Conservation (phyloP, 2,329 filamentous ascomycete species). For the Xylariaceae sp. region DNA sequence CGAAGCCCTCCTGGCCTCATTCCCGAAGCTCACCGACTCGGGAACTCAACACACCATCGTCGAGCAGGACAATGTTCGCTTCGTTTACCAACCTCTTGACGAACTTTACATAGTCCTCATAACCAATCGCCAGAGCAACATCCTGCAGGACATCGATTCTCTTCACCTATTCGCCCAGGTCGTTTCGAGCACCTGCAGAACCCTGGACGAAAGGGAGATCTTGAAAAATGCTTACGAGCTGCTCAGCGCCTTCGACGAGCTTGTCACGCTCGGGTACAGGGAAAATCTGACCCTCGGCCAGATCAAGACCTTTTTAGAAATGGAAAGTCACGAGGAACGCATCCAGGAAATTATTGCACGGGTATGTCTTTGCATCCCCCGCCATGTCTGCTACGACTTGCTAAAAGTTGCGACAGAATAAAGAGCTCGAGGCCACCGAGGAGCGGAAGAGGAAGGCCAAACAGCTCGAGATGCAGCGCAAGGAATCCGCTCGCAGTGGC, state of each 20-base stretch:
- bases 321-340: slow-evolving; percentile 98
- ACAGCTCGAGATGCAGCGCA: slow-evolving; percentile 97
- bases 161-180: slow-evolving; percentile 97
- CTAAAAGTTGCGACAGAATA: slow-evolving; percentile 61
- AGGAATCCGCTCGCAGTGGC: slow-evolving; percentile 79
- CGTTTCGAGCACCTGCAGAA: slow-evolving; percentile 94
- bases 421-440: slow-evolving; percentile 95
- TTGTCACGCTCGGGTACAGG: slow-evolving; percentile 90
- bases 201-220: slow-evolving; percentile 91
- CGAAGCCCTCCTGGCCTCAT: slow-evolving; percentile 92
- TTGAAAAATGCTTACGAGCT: slow-evolving; percentile 92
- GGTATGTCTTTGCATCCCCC: slow-evolving; percentile 45
- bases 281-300: slow-evolving; percentile 95
- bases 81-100: slow-evolving; percentile 97
- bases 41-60: slow-evolving; percentile 97
- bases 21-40: slow-evolving; percentile 94
- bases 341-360: slow-evolving; percentile 97
- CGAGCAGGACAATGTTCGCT: slow-evolving; percentile 98
- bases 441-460: slow-evolving; percentile 98
- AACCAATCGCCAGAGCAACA: slow-evolving; percentile 99
- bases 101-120: slow-evolving; percentile 99
- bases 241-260: slow-evolving; percentile 92
- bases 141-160: slow-evolving; percentile 97
- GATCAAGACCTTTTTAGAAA: slow-evolving; percentile 98
- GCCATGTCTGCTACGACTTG: slow-evolving; percentile 4